phyloP scores from a whole-genome alignment of 2,329 filamentous ascomycete genomes.

The Trichoderma polysporum region DNA sequence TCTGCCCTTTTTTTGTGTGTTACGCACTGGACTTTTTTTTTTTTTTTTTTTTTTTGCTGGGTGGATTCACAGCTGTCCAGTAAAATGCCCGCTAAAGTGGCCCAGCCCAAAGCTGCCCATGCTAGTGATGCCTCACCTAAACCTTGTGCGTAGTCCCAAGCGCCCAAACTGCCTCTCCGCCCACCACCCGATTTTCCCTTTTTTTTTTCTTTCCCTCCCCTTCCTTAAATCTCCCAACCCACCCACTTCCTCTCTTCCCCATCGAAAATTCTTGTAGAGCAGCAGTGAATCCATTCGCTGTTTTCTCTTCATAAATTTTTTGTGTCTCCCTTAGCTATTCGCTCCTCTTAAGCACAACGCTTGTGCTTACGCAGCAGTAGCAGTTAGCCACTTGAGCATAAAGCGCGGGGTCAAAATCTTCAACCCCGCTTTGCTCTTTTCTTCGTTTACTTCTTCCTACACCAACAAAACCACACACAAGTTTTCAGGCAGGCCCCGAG shows the following conservation, averaged over 20 bases:
- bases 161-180: background rate
- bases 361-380: slow-evolving; percentile 18
- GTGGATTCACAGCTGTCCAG: slow-evolving; percentile 25
- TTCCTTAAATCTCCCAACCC: slow-evolving; percentile 13
- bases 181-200: background rate
- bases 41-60: slow-evolving; percentile 27
- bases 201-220: background rate
- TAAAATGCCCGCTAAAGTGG: background rate
- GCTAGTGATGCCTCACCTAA: slow-evolving; percentile 24
- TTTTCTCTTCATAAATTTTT: slow-evolving; percentile 23
- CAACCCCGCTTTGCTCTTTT: slow-evolving; percentile 46
- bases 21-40: slow-evolving; percentile 24
- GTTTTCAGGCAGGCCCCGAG: slow-evolving; percentile 43
- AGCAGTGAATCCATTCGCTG: slow-evolving; percentile 41
- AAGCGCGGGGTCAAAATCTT: slow-evolving; percentile 44
- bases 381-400: slow-evolving; percentile 27
- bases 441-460: slow-evolving; percentile 34
- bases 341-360: slow-evolving; percentile 19
- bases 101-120: slow-evolving; percentile 24
- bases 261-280: slow-evolving; percentile 37
- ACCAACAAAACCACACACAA: slow-evolving; percentile 34
- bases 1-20: background rate
- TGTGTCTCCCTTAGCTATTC: background rate
- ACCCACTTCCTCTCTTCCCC: slow-evolving; percentile 20
- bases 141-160: slow-evolving; percentile 1